Percentiles rank a stretch among this genome's conserved stretches.
These are phyloP conservation scores for Penicillium waksmanii DNA, from an alignment of 495 filamentous ascomycete species.

Conservation along the genomic window DNA sequence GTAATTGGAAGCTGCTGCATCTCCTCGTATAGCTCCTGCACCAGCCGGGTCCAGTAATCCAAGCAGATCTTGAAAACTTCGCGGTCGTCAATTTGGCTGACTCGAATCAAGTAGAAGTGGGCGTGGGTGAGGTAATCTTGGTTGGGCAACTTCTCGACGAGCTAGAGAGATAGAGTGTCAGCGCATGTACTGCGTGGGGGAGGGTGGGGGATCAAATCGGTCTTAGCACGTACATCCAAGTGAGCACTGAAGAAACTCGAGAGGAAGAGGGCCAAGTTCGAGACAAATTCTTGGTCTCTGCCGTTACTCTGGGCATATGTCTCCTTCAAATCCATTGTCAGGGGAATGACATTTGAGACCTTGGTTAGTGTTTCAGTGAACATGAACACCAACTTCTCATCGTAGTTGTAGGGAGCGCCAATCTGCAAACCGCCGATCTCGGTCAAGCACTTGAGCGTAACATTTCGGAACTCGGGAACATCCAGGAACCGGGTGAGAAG, in stretches of 20 bases:
- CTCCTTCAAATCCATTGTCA: slow-evolving; percentile 83
- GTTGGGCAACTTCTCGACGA: slow-evolving; percentile 94
- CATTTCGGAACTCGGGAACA: slow-evolving; percentile 89
- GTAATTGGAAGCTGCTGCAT: slow-evolving; percentile 93
- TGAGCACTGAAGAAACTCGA: slow-evolving; percentile 95
- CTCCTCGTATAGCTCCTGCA: slow-evolving; percentile 98
- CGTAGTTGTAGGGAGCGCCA: slow-evolving; percentile 77
- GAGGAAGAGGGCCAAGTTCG: slow-evolving; percentile 93
- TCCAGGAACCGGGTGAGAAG: slow-evolving; percentile 88
- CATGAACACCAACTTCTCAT: slow-evolving; percentile 94
- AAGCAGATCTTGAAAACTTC: slow-evolving; percentile 99
- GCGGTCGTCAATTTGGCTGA: slow-evolving; percentile 96
- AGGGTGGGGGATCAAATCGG: not conserved
- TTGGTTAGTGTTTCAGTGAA: slow-evolving; percentile 92
- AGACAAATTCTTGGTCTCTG: slow-evolving; percentile 95
- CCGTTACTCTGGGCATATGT: slow-evolving; percentile 90
- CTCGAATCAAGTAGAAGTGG: slow-evolving; percentile 96
- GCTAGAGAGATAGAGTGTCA: slow-evolving; percentile 35
- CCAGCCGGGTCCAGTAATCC: slow-evolving; percentile 98
- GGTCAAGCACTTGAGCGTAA: slow-evolving; percentile 94
- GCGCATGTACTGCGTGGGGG: slow-evolving; percentile 5
- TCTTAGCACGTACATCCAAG: slow-evolving; percentile 70
- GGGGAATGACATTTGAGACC: slow-evolving; percentile 87
- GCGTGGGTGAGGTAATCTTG: slow-evolving; percentile 91
- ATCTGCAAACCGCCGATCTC: slow-evolving; percentile 92